Base-by-base conservation (phyloP, 2,329 filamentous ascomycete species). In the Ascochyta koolunga region DNA sequence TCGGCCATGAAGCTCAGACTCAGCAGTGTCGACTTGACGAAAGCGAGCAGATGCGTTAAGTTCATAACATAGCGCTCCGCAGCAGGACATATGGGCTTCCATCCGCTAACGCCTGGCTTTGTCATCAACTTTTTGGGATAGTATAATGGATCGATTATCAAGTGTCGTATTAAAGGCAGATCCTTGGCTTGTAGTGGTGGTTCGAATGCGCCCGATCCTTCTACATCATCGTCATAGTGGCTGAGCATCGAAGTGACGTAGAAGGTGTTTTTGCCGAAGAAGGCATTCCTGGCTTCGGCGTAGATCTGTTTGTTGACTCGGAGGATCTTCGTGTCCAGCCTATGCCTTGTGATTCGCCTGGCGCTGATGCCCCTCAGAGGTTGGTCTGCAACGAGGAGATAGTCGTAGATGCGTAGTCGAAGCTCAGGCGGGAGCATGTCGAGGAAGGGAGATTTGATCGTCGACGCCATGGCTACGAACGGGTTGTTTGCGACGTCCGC, bases 231-330 rank as follows among this genome's bases (percentile, higher is more conserved):
- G 15, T 43, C 45, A 15, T n/a, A 18, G 8, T 24, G 24, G 8
- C 58, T 50, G 2, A 58, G 56, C 8, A 59, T 24, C 4, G 61
- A 64, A 21, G 60, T 65, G 39, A 73, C 51, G 35, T 59, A 56
- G 58, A 79, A 77, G 9, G 63, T 68, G 57, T 79, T 79, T 51
- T 73, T 74, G 50, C 68, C 68, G 56, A 77, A 78, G 51, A 79
- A 76, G 21, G 76, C 66, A 22, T 65, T 65, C 22, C 71, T 68
- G 1, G 77, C 75, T 66, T 79, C 77, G 25, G 70, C 67, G 64
- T 78, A 66, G 53, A 79, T 69, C 27, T 73, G 70, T 42, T 70
- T 73, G 60, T 70, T 77, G 19, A 64, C 65, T 15, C 72, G 65
- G 2, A 79, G 67, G 39, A 79, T 70, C 29, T 60, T 59, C 5